Percentiles rank a stretch among this genome's conserved stretches.
phyloP scores from a whole-genome alignment of 2,329 filamentous ascomycete genomes.

The Ascochyta lentis region DNA sequence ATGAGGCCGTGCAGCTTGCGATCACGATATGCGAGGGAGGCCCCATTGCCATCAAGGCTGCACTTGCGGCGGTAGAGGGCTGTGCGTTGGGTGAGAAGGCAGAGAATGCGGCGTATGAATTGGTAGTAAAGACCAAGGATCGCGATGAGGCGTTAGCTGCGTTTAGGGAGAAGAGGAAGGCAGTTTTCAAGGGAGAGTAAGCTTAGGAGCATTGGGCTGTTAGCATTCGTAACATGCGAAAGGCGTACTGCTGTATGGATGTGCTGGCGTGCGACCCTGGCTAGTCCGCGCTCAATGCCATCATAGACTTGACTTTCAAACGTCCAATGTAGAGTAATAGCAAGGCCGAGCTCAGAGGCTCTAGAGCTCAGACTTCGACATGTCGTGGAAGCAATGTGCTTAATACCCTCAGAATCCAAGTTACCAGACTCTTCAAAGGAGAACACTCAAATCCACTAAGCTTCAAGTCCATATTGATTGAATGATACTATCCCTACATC shows the following conservation, averaged over 20 bases:
- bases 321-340: too few relatives aligned
- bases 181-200: conserved; percentile 65
- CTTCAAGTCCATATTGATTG: not conserved
- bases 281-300: not conserved
- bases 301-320: too few relatives aligned
- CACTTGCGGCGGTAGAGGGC: conserved; percentile 76
- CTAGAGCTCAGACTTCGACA: too few relatives aligned
- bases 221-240: not conserved
- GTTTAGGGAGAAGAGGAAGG: conserved; percentile 78
- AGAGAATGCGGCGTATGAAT: conserved; percentile 88
- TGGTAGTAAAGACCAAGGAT: conserved; percentile 84
- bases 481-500: conserved; percentile 63
- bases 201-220: not conserved
- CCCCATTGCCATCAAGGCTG: conserved; percentile 81
- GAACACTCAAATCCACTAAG: too few relatives aligned
- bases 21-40: conserved; percentile 88
- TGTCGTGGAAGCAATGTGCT: too few relatives aligned
- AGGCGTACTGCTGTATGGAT: conserved; percentile 6
- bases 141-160: conserved; percentile 85
- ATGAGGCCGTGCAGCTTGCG: conserved; percentile 79
- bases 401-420: too few relatives aligned
- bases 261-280: not conserved
- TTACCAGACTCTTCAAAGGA: too few relatives aligned
- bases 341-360: too few relatives aligned
- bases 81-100: conserved; percentile 70